Evolutionary conservation across 257 asterid genomes (phyloP), one percentile per base, ranked within the genome.

Genomic region (Nicotiana otophora): DNA sequence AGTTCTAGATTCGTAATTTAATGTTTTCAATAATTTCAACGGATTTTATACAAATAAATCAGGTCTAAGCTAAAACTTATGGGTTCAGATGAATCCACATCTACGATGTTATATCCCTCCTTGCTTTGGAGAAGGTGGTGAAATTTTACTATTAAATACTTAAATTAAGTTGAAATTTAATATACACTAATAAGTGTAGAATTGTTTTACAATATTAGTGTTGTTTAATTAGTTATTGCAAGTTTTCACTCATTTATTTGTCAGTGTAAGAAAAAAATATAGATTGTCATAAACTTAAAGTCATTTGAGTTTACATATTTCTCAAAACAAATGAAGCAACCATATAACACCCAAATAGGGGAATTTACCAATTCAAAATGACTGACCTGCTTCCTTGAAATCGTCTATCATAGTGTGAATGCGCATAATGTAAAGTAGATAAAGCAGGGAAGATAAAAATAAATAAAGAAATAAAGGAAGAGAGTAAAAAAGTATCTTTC

Each of bases 381-480:
- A 75, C 82, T 89, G 87, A 85, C 77, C 89, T 81, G 48, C 86
- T 81, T 80, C 80, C 80, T 67, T 76, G 86, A 82, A 83, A 85
- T 79, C 87, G 72, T 78, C 63, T 17, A 68, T 20, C 63, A 19
- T 83, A 64, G 48, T 64, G 65, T 77, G 48, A 77, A 72, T 34
- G 64, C 78, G 78, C 10, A 48, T 19, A 65, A 57, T 64, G 48
- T 51, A 77, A 83, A 66, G 72, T 70, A 57, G 31, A 23, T 58
- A 81, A 30, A 9, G 15, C 20, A 14, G 36, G 16, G 14, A 15
- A 17, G n/a, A 55, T 55, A 4, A 53, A 42, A 42, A 42, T 42
- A 42, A 42, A 11, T 51, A 51, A 11, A 54, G 36, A 67, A 67
- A 67, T 67, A 67, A 67, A 28, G 48, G n/a, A 39, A 33, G 76